Evolutionary conservation across 176 grass and related monocot species (phyloP), one percentile per base, ranked within the genome.

Genomic region (Oryza australiensis): DNA sequence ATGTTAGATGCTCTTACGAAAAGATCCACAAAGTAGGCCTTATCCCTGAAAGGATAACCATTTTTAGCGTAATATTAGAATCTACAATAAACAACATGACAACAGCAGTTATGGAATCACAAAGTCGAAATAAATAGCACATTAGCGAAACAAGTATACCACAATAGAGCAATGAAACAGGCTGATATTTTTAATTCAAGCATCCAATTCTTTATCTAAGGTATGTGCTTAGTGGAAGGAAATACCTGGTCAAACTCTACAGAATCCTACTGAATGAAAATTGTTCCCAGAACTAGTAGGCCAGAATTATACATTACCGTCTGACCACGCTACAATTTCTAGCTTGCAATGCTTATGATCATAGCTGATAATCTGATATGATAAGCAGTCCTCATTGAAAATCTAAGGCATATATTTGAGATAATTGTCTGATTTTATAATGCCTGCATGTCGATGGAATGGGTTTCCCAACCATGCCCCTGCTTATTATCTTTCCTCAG

Each of bases 21-120:
- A 41, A 99, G 93, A 85, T 99, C 96, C 53, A 99, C 96, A 88
- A 99, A 99, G 88, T 99, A 99, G 5, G 96, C 93, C 83, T 99
- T 99, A 73, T 99, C 96, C 87, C 96, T 99, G 79, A 85, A 15
- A 83, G 13, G n/a, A 86, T 15, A 86, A 68, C 12, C 4, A 14
- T 33, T 75, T 67, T 65, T 66, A 85, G 62, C 12, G 8, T 63
- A 12, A 60, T 77, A 37, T 37, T 55, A 34, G 66, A 15, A 65
- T 70, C 5, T 59, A 75, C 26, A 74, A 18, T n/a, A 18, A 64
- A 32, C 3, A 57, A 16, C 70, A 45, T 43, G 22, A 70, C 73
- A 77, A 62, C 12, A 73, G 3, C 22, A 76, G 43, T 28, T 1
- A 16, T 55, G n/a, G 34, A 55, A 16, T 1, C 46, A 77, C 60